Conservation (phyloP, 352 stramenopile species). For the Globisporangium canariense region DNA sequence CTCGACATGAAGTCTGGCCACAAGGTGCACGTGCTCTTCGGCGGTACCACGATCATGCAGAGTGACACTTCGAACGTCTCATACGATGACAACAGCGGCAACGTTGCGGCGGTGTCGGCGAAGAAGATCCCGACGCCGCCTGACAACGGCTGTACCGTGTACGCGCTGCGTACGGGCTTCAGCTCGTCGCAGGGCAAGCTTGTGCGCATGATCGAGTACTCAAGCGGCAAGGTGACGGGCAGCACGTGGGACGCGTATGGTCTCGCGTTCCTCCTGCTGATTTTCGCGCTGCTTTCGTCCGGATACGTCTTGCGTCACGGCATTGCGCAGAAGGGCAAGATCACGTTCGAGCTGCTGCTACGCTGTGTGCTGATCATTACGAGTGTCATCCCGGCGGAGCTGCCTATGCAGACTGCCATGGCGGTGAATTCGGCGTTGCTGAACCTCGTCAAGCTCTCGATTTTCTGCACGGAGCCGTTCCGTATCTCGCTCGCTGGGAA, state of each 20-base stretch:
- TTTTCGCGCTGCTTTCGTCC: conserved; percentile 95
- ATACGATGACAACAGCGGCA: conserved; percentile 10
- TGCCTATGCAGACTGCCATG: conserved; percentile 98
- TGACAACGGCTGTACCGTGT: conserved; percentile 90
- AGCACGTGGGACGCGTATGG: conserved; percentile 95
- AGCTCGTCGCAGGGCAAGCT: conserved; percentile 97
- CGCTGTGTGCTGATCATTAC: conserved; percentile 99
- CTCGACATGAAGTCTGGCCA: conserved; percentile 86
- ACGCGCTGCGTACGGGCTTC: conserved; percentile 97
- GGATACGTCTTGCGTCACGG: conserved; percentile 92
- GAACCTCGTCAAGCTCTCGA: conserved; percentile 92
- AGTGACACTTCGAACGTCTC: conserved; percentile 50
- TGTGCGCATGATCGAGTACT: conserved; percentile 98
- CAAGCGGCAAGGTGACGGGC: conserved; percentile 94
- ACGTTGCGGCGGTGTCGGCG: neutral
- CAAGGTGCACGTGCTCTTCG: conserved; percentile 92
- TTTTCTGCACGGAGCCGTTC: conserved; percentile 99
- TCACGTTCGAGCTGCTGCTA: conserved; percentile 95
- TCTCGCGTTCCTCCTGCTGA: conserved; percentile 94
- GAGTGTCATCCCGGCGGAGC: conserved; percentile 96
- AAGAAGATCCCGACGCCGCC: conserved; percentile 71
- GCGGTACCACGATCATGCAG: conserved; percentile 91
- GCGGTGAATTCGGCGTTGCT: conserved; percentile 96
- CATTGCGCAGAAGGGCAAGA: conserved; percentile 87
- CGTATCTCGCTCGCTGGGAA: conserved; percentile 97